Base-by-base conservation (phyloP, 495 filamentous ascomycete genomes). In the Glarea lozoyensis region DNA sequence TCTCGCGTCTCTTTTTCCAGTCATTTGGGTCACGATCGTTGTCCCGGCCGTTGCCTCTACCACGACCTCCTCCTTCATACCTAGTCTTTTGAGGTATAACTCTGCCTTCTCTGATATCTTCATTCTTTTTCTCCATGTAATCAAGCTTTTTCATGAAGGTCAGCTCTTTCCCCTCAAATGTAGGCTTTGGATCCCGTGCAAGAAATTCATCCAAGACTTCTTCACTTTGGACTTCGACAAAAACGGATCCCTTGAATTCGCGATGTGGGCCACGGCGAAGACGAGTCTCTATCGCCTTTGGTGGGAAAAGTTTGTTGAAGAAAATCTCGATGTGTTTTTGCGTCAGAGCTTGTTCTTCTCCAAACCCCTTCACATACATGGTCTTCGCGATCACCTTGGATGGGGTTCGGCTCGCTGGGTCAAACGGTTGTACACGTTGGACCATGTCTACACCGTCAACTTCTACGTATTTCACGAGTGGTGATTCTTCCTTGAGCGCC, bases 301-400 rank as follows among this genome's bases (percentile, higher is more conserved):
- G 75, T 5, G 82, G 72, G 12, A 90, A 93, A 60, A 78, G 85
- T 27, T 78, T 75, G 27, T 79, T 75, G 57, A 97, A 90, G 66
- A 93, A 93, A n/a, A 75, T 73, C 61, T 98, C 93, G 40, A 97
- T 79, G 40, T 93, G 87, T 59, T 92, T 81, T 62, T 97, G 93
- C 18, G 87, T 90, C 43, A 71, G 81, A 4, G 75, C 62, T 4
- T 67, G 63, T 60, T 94, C 88, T 27, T 81, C 74, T 4, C 86
- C 87, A 61, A 94, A 94, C n/a, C 88, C 88, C 66, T 96, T 97
- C 43, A 64, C 66, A 45, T 77, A 77, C 42, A 74, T 56, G 23
- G 56, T 66, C 31, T 49, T 43, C 15, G 49, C 18, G 3, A 66
- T 48, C 31, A 57, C 43, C 48, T 55, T 53, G 23, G 54, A 49